Conservation (phyloP, 2,329 filamentous ascomycete species). For the Colletotrichum tamarilloi region DNA sequence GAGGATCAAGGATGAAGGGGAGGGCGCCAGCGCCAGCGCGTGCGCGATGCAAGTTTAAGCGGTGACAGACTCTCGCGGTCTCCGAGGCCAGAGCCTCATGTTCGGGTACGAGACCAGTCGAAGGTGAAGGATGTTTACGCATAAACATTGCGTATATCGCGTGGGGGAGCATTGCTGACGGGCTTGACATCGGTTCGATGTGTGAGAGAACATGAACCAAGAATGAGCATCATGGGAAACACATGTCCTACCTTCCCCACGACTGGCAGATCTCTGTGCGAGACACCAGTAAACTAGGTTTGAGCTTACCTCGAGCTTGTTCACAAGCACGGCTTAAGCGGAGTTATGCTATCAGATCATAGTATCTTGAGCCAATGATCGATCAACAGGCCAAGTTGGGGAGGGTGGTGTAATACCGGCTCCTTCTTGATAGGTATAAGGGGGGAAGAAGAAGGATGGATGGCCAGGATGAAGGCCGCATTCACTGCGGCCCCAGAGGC, state of each 20-base stretch:
- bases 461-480: neutral
- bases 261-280: neutral
- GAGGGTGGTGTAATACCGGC: neutral
- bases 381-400: neutral
- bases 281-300: neutral
- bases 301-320: neutral
- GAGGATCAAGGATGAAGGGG: neutral
- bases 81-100: neutral
- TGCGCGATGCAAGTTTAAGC: neutral
- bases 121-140: neutral
- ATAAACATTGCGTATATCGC: neutral
- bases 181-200: neutral
- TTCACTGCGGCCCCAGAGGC: neutral
- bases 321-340: neutral
- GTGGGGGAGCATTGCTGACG: neutral
- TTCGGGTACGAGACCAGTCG: neutral
- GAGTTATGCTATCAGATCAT: conserved; percentile 9
- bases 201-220: neutral
- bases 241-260: neutral
- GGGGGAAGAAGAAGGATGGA: neutral
- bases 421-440: neutral
- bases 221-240: neutral
- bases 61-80: neutral
- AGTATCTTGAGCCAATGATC: conserved; percentile 15
- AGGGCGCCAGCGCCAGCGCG: neutral